Conservation (phyloP, 2,329 filamentous ascomycete genomes). For the Hyphodiscus sp. region DNA sequence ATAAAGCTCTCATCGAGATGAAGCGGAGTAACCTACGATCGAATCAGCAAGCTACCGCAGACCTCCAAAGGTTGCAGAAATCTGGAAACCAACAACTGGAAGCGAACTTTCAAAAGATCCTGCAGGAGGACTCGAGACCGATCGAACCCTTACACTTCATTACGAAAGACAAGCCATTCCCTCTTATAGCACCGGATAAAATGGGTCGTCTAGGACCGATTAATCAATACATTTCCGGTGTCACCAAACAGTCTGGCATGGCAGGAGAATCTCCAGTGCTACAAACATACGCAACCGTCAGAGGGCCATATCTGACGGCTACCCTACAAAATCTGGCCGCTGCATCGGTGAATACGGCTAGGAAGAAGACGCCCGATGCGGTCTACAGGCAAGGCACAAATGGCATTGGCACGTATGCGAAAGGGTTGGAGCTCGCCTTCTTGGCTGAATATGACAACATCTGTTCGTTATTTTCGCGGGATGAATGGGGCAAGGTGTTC, state of each 20-base stretch:
- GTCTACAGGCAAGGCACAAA: slow-evolving; percentile 86
- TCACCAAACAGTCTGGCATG: slow-evolving; percentile 40
- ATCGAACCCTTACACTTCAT: slow-evolving; percentile 89
- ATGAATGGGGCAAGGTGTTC: slow-evolving; percentile 77
- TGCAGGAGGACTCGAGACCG: slow-evolving; percentile 71
- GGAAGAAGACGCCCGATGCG: slow-evolving; percentile 70
- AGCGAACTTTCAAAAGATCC: slow-evolving; percentile 70
- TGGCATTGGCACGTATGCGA: slow-evolving; percentile 83
- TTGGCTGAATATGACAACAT: slow-evolving; percentile 87
- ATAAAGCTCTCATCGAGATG: slow-evolving; percentile 76
- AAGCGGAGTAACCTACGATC: slow-evolving; percentile 84
- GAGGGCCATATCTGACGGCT: slow-evolving; percentile 77
- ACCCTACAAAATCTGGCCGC: slow-evolving; percentile 81
- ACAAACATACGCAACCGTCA: slow-evolving; percentile 77
- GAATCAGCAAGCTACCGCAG: slow-evolving; percentile 81
- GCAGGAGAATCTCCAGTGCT: slow-evolving; percentile 63
- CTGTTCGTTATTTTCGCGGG: slow-evolving; percentile 74
- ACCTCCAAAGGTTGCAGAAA: slow-evolving; percentile 71
- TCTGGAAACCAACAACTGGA: slow-evolving; percentile 79
- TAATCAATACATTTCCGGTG: slow-evolving; percentile 66
- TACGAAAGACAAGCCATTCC: slow-evolving; percentile 83
- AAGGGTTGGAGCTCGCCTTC: slow-evolving; percentile 81
- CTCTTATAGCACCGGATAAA: slow-evolving; percentile 69
- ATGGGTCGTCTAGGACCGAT: slow-evolving; percentile 72
- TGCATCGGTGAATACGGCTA: slow-evolving; percentile 76